Base-by-base conservation (phyloP, 768 basidiomycete genomes). In the Suillus discolor region DNA sequence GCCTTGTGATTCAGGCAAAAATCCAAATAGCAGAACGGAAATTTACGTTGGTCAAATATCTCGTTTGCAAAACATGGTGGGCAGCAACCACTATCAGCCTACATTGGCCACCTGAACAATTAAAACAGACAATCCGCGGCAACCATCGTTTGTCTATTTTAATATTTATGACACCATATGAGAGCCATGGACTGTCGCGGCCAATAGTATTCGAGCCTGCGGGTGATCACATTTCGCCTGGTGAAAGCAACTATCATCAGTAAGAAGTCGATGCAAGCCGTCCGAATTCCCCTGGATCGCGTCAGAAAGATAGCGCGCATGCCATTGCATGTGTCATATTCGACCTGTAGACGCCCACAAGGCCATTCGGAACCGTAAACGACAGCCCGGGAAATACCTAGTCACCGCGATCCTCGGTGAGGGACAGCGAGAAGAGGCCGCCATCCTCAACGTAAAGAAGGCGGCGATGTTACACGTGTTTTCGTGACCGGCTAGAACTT, bases 391-490 rank as follows among this genome's bases (percentile, higher is more conserved):
- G 2, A 53, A 11, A 53, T 18, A 18, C 28, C 28, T 18, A 18
- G 51, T 53, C 28, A 9, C 51, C 51, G 51, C 28, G 16, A 25
- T 53, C 51, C 18, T 53, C 18, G 12, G 53, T 54, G 28, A 54
- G 18, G 31, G 31, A 20, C 9, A 54, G 53, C 34, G 53, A 54
- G 53, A 54, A 34, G 31, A 54, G 53, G 18, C 18, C 53, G 18
- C 53, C 31, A 34, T 6, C 9, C 11, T 34, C 18, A 25, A 16
- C 16, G 25, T 23, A 41, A 41, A 41, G 25, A 25, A 18, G 57
- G 57, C 57, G 57, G 39, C 25, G 57, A 60, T 25, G 57, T 60
- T 60, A 60, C 57, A 60, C 57, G 39, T 60, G 57, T 60, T 41
- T 60, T 60, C 39, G 25, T 41, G 57, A 28, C 16, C 39, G 39